These are phyloP conservation scores for Hyaloperonospora brassicae DNA, from an alignment of 352 stramenopile genomes.

Conservation along the genomic window DNA sequence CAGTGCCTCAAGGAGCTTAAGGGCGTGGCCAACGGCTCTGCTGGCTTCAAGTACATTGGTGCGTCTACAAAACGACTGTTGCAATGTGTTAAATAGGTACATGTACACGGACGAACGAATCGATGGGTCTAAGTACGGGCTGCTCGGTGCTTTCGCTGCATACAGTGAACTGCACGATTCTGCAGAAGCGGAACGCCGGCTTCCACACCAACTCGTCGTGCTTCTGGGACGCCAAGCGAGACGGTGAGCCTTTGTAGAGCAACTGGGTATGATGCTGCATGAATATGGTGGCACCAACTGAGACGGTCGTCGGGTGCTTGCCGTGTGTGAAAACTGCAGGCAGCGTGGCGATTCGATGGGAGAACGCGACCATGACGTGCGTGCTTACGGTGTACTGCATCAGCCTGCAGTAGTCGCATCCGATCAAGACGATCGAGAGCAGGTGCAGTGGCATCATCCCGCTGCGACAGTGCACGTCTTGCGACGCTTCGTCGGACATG, in stretches of 20 bases:
- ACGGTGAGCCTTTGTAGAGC: constrained; percentile 40
- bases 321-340: constrained; percentile 25
- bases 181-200: constrained; percentile 85
- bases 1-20: constrained; percentile 81
- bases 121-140: background rate
- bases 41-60: constrained; percentile 88
- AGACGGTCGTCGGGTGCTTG: constrained; percentile 8
- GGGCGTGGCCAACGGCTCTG: constrained; percentile 69
- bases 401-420: constrained; percentile 42
- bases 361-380: constrained; percentile 68
- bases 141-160: background rate
- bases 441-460: constrained; percentile 16
- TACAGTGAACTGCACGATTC: constrained; percentile 78
- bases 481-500: background rate
- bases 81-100: constrained; percentile 35
- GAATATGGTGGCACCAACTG: constrained; percentile 2
- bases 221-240: constrained; percentile 81
- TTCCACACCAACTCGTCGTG: constrained; percentile 84
- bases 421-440: constrained; percentile 9
- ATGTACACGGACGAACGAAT: constrained; percentile 21
- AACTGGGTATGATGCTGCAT: constrained; percentile 1
- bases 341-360: constrained; percentile 67
- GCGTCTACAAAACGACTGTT: constrained; percentile 4
- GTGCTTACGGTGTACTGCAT: constrained; percentile 66
- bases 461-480: constrained; percentile 10